Conservation (phyloP, 805 yeast genomes). For the Candida hungchunana region DNA sequence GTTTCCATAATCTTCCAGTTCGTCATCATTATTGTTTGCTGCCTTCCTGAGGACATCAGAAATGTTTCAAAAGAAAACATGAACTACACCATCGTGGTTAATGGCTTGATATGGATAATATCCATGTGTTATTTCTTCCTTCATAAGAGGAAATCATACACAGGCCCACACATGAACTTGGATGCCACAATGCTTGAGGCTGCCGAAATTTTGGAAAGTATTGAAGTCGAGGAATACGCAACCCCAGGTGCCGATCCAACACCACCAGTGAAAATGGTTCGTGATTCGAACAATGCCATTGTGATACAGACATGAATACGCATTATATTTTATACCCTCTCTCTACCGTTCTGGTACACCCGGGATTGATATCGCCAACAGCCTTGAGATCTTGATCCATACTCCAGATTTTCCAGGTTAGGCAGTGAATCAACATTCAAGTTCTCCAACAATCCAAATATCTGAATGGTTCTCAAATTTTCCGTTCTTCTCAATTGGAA, state of each 20-base stretch:
- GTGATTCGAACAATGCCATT: constrained; percentile 1
- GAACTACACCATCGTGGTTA: constrained; percentile 72
- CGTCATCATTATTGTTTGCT: constrained; percentile 49
- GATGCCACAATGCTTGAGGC: constrained; percentile 22
- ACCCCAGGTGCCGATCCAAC: constrained; percentile 6
- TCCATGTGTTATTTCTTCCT: constrained; percentile 47
- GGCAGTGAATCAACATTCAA: no score
- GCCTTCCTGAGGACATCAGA: constrained; percentile 50
- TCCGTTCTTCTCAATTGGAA: no score
- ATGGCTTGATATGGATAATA: constrained; percentile 55
- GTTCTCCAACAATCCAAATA: no score
- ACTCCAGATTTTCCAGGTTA: no score
- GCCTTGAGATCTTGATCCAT: no score
- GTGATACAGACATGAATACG: no score
- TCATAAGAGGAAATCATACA: constrained; percentile 49
- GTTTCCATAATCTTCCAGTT: constrained; percentile 45
- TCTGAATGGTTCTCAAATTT: no score
- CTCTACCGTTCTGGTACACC: no score
- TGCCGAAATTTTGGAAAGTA: constrained; percentile 14
- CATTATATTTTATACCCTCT: no score
- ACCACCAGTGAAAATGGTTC: constrained; percentile 4
- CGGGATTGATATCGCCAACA: no score
- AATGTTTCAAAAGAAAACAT: constrained; percentile 38
- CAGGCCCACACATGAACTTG: constrained; percentile 48
- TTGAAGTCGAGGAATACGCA: constrained; percentile 4